Conservation (phyloP, 106 monocot genomes). For the Ottelia alismoides region DNA sequence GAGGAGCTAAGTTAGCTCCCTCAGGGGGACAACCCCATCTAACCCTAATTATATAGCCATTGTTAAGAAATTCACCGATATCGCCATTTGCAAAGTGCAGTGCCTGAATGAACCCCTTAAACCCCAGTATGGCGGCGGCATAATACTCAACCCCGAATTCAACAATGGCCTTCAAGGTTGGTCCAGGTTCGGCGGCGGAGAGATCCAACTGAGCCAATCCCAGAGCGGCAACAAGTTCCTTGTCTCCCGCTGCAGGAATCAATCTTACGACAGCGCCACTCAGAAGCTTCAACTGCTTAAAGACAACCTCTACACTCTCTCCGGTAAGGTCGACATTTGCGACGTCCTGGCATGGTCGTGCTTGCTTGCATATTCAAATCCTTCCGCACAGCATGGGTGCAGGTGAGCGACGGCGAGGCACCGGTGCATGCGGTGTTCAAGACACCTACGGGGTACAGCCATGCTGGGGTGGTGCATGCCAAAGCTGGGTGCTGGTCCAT, state of each 20-base stretch:
- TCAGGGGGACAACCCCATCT: too few relatives aligned
- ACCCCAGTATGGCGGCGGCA: conserved; percentile 55
- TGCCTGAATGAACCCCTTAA: conserved; percentile 43
- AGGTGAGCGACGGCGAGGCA: conserved; percentile 18
- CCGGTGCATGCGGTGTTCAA: conserved; percentile 24
- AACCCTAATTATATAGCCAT: too few relatives aligned
- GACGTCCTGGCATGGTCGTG: too few relatives aligned
- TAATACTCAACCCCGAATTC: conserved; percentile 46
- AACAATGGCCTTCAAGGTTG: conserved; percentile 34
- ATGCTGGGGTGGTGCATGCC: too few relatives aligned
- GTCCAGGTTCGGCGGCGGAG: conserved; percentile 15
- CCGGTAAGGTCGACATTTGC: conserved; percentile 48
- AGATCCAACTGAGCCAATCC: conserved; percentile 8
- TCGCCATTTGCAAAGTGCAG: too few relatives aligned
- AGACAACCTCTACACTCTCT: conserved; percentile 46
- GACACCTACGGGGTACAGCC: conserved; percentile 11
- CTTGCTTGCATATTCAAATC: neutral
- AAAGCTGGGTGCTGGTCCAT: conserved; percentile 56
- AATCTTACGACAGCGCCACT: conserved; percentile 25
- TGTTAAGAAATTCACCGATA: too few relatives aligned
- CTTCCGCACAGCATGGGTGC: neutral
- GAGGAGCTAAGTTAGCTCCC: too few relatives aligned
- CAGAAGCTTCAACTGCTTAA: conserved; percentile 35
- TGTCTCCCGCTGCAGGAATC: conserved; percentile 7
- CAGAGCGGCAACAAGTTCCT: conserved; percentile 24